A percentile compares a stretch with the other conserved stretches of the same genome.
These are phyloP conservation scores for Aureobasidium sp. DNA, from an alignment of 2,329 filamentous ascomycete genomes.

Conservation along the genomic window DNA sequence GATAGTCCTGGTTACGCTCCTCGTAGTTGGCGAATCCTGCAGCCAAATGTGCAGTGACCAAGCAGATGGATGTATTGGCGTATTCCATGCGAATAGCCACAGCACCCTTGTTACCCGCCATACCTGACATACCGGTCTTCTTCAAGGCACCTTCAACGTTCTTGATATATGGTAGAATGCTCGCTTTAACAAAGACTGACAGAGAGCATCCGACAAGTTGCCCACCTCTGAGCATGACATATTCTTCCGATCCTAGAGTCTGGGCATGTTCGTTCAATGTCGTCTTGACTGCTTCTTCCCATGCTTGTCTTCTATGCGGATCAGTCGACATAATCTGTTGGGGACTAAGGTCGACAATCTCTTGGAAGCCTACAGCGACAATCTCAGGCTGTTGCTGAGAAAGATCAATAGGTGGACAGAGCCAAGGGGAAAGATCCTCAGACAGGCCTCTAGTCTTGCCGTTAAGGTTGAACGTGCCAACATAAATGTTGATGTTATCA, in stretches of 20 bases:
- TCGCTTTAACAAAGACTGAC: conserved; percentile 80
- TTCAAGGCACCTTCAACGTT: conserved; percentile 96
- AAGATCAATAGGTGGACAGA: conserved; percentile 57
- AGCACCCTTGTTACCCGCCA: conserved; percentile 96
- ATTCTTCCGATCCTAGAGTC: conserved; percentile 60
- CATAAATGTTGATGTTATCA: conserved; percentile 68
- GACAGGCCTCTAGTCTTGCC: conserved; percentile 70
- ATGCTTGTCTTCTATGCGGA: conserved; percentile 71
- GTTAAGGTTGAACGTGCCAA: conserved; percentile 92
- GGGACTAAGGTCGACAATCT: conserved; percentile 95
- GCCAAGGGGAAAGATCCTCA: conserved; percentile 76
- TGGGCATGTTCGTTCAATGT: conserved; percentile 67
- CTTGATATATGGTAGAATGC: conserved; percentile 72
- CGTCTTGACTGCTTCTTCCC: conserved; percentile 73
- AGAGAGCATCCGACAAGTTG: conserved; percentile 92
- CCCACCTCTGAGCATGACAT: conserved; percentile 82
- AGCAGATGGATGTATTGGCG: conserved; percentile 84
- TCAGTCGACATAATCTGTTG: conserved; percentile 99
- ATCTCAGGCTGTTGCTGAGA: conserved; percentile 67
- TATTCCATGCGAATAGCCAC: conserved; percentile 95
- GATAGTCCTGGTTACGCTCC: conserved; percentile 87
- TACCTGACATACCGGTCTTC: conserved; percentile 89
- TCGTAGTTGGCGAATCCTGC: conserved; percentile 96
- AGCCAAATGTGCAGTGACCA: conserved; percentile 92
- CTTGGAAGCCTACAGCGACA: conserved; percentile 87